Evolutionary conservation across 1,139 yeast species (phyloP).

Genomic region (Hansenula sp.): DNA sequence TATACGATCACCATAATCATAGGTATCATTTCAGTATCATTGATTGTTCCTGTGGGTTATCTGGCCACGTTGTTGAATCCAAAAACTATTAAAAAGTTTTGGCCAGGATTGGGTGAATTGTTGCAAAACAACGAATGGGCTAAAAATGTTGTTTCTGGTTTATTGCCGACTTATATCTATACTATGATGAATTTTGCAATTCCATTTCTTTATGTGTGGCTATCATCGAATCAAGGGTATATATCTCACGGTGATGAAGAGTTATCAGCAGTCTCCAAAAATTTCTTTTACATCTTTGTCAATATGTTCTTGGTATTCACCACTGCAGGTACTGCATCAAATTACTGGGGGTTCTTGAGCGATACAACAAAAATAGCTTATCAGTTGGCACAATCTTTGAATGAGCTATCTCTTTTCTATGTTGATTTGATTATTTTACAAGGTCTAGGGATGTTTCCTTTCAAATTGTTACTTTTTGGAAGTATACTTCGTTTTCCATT

Average conservation of each 20-base stretch:
- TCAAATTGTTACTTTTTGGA: slow-evolving; percentile 61
- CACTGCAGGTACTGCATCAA: slow-evolving; percentile 72
- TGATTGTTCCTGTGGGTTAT: slow-evolving; percentile 69
- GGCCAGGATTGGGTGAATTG: slow-evolving; percentile 68
- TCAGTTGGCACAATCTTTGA: slow-evolving; percentile 67
- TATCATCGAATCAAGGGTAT: slow-evolving; percentile 67
- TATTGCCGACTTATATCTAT: slow-evolving; percentile 72
- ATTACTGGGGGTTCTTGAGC: slow-evolving; percentile 61
- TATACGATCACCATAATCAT: slow-evolving; percentile 60
- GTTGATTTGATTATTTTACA: slow-evolving; percentile 79
- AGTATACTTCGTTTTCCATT: slow-evolving; percentile 60
- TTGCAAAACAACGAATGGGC: slow-evolving; percentile 63
- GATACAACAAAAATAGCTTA: slow-evolving; percentile 81
- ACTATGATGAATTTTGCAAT: slow-evolving; percentile 62
- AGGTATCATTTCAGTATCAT: slow-evolving; percentile 57
- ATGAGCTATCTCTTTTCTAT: slow-evolving; percentile 70
- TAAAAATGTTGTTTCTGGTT: slow-evolving; percentile 67
- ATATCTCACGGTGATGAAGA: slow-evolving; percentile 76
- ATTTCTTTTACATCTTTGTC: slow-evolving; percentile 74
- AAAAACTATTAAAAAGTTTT: slow-evolving; percentile 65
- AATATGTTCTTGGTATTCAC: slow-evolving; percentile 76
- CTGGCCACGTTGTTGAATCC: slow-evolving; percentile 69
- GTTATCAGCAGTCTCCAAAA: slow-evolving; percentile 67
- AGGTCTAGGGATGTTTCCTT: slow-evolving; percentile 82
- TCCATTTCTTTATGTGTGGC: slow-evolving; percentile 66